Evolutionary conservation across 768 basidiomycete genomes (phyloP), one percentile per base, ranked within the genome.

Genomic region (Hygrophoropsis aurantiaca): DNA sequence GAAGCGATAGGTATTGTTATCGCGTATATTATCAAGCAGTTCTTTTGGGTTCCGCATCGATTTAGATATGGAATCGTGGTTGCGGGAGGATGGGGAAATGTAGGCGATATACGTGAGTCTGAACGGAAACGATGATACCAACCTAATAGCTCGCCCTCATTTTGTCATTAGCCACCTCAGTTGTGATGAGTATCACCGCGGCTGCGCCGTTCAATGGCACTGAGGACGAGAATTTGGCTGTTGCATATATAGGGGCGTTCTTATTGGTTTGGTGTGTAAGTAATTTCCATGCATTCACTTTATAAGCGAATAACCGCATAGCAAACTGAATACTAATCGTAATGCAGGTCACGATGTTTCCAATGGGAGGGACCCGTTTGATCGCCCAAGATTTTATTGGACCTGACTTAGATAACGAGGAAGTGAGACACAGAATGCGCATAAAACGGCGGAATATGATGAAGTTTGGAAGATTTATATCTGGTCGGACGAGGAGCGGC

Each of bases 41-140:
- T 85, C 41, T 88, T 85, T 56, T 89, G 86, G 80, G 85, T 90
- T 2, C 88, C 88, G 1, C 83, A 87, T 57, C 75, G 84, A 21
- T 89, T 90, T 58, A 71, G 87, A 39, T 79, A 82, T 55, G 89
- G 87, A 0, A 73, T 90, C 19, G 56, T 89, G 0, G 78, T 79
- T 3, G 85, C 86, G 0, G 87, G 85, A 32, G 79, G 76, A 3
- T 89, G 80, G 79, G 76, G 72, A 8, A 89, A 88, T 54, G 76
- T 76, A 36, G 85, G 82, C 8, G 87, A 87, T 57, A 77, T 89
- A 25, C 83, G 85, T 87, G 56, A 58, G 81, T 67, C 34, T 39
- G 4, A 16, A 20, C 13, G 11, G 30, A 11, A 41, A 15, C 16
- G 2, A 11, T 19, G 23, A 7, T 13, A 13, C 27, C 10, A 16